Percentiles rank a stretch among this genome's conserved stretches.
Conservation (phyloP, 352 stramenopile species). For the Phytopythium aichiense region DNA sequence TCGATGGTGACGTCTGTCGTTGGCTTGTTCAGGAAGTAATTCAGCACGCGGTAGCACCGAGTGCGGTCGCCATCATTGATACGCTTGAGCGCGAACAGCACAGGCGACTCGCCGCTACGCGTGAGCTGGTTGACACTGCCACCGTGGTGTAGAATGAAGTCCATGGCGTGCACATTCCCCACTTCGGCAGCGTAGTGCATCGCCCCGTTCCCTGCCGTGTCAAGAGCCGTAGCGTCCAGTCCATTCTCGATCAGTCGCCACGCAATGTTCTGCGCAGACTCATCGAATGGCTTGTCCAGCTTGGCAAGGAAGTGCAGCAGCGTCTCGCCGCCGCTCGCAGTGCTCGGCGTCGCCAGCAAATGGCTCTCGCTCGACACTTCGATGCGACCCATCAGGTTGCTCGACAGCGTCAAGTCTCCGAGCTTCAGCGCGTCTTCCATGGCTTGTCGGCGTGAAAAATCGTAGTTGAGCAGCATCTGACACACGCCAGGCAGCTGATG, state of each 20-base stretch:
- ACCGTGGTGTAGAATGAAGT: constrained; percentile 59
- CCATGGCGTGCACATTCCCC: constrained; percentile 53
- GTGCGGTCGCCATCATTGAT: constrained; percentile 10
- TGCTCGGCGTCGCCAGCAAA: neutral
- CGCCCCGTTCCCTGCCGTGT: constrained; percentile 34
- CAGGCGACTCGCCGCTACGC: constrained; percentile 35
- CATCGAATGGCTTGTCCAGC: constrained; percentile 51
- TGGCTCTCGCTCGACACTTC: constrained; percentile 5
- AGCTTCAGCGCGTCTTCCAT: constrained; percentile 68
- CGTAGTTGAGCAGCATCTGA: constrained; percentile 65
- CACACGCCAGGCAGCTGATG: constrained; percentile 64
- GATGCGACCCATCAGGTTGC: constrained; percentile 45
- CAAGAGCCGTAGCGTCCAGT: constrained; percentile 19
- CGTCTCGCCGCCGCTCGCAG: constrained; percentile 26
- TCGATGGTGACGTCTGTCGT: constrained; percentile 21
- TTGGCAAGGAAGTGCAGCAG: constrained; percentile 61
- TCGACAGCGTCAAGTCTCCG: constrained; percentile 59
- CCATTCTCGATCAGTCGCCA: constrained; percentile 63
- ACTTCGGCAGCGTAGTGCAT: constrained; percentile 55
- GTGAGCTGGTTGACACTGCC: constrained; percentile 37
- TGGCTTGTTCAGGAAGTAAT: constrained; percentile 43
- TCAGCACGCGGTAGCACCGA: constrained; percentile 22
- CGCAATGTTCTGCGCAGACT: constrained; percentile 45
- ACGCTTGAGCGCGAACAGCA: constrained; percentile 58
- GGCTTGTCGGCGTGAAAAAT: constrained; percentile 66